Base-by-base conservation (phyloP, 805 yeast genomes). In the Ogataea minuta region DNA sequence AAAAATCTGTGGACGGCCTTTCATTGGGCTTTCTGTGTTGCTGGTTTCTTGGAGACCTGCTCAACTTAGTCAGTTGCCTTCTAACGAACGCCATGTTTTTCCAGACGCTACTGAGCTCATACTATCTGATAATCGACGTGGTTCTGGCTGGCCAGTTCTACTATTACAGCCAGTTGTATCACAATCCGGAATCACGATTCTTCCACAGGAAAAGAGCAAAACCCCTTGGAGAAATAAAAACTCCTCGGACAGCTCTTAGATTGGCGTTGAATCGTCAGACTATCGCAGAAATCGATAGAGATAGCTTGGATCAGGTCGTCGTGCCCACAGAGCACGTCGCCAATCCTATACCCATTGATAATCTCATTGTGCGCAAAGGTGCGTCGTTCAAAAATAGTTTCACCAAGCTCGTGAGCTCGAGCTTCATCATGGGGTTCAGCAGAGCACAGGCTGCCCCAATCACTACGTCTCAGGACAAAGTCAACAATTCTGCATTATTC, bases 1-100 rank as follows among this genome's bases (percentile, higher is more conserved):
- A 67, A 50, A 73, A 78, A 45, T 74, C 84, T 2, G 84, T 84
- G 4, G 85, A 76, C 13, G 90, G 90, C 3, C 67, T 83, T 15
- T 77, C 86, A 9, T 67, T 76, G 23, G 68, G 70, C 4, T 83
- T 83, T 48, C 68, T 83, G 3, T 45, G 70, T 9, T 71, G 77
- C 41, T 83, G 89, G 89, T 71, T 79, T 44, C 54, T 70, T 38
- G 91, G 90, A 8, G 87, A 80, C 53, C 59, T 70, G 23, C 56
- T 81, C 10, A 78, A 79, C 47, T 66, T 81, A 14, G 31, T 63
- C 1, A 74, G 77, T 20, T 71, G 79, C 46, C 26, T 74, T 10
- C 52, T 74, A 43, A 72, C 77, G 1, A 54, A 63, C 15, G 77
- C 79, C 1, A 60, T 72, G 53, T 65, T 71, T 16, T 74, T 72